These are phyloP conservation scores for Tinospora cordifolia DNA, from an alignment of 164 flowering plant genomes.

Conservation along the genomic window DNA sequence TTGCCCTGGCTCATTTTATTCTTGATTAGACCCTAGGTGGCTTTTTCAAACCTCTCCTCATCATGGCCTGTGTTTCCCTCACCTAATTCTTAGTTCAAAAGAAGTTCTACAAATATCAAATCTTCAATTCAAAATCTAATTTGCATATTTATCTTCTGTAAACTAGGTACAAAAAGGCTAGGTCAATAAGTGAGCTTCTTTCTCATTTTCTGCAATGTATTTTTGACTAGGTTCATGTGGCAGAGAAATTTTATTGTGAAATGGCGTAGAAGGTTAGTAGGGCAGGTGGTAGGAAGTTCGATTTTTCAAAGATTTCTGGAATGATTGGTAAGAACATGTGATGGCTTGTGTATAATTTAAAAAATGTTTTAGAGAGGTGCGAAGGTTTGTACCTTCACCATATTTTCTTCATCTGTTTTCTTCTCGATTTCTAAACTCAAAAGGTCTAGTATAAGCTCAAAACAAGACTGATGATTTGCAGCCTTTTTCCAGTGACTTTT, in stretches of 20 bases:
- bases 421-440: background rate
- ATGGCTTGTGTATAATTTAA: background rate
- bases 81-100: background rate
- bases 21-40: too few relatives aligned
- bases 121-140: background rate
- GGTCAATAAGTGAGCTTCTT: background rate
- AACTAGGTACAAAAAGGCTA: background rate
- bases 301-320: too few relatives aligned
- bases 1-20: too few relatives aligned
- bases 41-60: too few relatives aligned
- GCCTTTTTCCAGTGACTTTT: background rate
- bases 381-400: background rate
- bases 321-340: too few relatives aligned
- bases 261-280: background rate
- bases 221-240: background rate
- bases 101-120: background rate
- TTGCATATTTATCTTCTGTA: background rate
- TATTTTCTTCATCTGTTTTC: background rate
- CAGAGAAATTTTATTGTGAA: background rate
- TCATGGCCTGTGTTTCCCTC: too few relatives aligned
- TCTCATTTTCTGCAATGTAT: background rate
- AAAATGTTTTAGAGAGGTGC: background rate
- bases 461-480: background rate
- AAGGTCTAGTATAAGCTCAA: background rate
- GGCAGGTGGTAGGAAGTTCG: too few relatives aligned